Conservation (phyloP, 106 monocot genomes). For the Allium fistulosum region DNA sequence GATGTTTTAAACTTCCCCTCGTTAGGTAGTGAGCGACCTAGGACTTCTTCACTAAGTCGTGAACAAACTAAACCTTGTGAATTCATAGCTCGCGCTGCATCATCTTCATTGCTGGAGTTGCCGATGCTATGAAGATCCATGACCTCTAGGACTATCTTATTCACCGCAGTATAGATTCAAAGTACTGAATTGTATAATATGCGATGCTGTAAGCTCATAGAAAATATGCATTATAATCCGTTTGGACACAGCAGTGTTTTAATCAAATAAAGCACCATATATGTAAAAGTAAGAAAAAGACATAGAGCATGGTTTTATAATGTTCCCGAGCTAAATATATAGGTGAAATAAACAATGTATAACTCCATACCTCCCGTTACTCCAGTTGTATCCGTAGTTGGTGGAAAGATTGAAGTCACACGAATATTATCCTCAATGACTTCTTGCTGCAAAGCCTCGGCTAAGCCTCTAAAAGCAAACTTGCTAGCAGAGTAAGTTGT, state of each 20-base stretch:
- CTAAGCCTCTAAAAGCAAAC: constrained; percentile 70
- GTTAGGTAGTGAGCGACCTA: too few relatives aligned
- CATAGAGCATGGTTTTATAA: neutral
- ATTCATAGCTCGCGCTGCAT: too few relatives aligned
- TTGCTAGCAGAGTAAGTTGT: constrained; percentile 80
- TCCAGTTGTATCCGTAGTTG: constrained; percentile 73
- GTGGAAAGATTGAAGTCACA: constrained; percentile 66
- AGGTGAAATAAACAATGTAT: neutral
- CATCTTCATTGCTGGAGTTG: constrained; percentile 41
- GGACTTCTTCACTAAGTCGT: too few relatives aligned
- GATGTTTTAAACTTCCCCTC: too few relatives aligned
- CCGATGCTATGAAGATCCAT: constrained; percentile 32
- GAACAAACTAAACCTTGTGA: too few relatives aligned
- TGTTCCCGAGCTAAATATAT: neutral
- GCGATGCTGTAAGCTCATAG: neutral
- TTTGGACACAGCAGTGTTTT: neutral
- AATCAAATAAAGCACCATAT: too few relatives aligned
- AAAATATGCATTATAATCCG: neutral
- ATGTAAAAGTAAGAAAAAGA: neutral
- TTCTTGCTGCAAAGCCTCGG: constrained; percentile 76
- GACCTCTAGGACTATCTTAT: constrained; percentile 49
- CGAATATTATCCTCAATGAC: constrained; percentile 63
- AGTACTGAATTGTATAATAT: too few relatives aligned
- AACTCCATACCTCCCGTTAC: constrained; percentile 45
- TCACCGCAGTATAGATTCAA: constrained; percentile 23